Evolutionary conservation across 805 yeast species (phyloP).

Genomic region (Metschnikowia continentalis): DNA sequence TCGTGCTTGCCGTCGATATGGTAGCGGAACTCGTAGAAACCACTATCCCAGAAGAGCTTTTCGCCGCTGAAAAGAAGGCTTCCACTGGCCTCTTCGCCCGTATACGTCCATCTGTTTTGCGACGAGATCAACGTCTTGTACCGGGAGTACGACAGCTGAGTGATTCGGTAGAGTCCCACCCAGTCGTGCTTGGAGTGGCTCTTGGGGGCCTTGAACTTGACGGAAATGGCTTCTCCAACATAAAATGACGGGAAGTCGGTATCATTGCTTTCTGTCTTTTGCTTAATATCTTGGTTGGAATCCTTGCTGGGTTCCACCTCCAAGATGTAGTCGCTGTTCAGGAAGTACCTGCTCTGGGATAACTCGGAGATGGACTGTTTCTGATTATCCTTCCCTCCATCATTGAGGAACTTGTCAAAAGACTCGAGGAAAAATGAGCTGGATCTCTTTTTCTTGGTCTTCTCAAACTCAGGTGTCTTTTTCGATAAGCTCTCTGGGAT

Average conservation of each 20-base stretch:
- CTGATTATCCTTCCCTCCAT: constrained; percentile 17
- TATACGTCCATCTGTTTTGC: constrained; percentile 60
- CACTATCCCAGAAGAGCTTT: constrained; percentile 59
- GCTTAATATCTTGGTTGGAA: no score
- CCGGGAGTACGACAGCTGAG: constrained; percentile 54
- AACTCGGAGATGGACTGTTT: constrained; percentile 36
- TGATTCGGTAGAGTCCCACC: constrained; percentile 70
- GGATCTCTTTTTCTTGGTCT: constrained; percentile 12
- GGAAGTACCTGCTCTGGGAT: constrained; percentile 37
- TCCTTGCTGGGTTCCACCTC: constrained; percentile 13
- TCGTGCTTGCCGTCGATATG: constrained; percentile 65
- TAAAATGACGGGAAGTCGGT: constrained; percentile 16
- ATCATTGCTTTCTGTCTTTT: no score
- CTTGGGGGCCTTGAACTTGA: constrained; percentile 53
- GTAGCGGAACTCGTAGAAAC: constrained; percentile 70
- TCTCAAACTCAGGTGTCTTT: constrained; percentile 9
- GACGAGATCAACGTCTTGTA: constrained; percentile 58
- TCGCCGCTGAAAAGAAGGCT: constrained; percentile 44
- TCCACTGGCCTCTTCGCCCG: constrained; percentile 40
- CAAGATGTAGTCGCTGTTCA: constrained; percentile 32
- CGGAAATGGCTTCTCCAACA: constrained; percentile 51
- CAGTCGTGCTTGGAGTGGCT: constrained; percentile 54
- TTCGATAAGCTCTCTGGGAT: constrained; percentile 37
- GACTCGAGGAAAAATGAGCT: constrained; percentile 41
- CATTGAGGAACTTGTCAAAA: constrained; percentile 44